Conservation (phyloP, 345 rosid species). For the Euphorbia lathyris region DNA sequence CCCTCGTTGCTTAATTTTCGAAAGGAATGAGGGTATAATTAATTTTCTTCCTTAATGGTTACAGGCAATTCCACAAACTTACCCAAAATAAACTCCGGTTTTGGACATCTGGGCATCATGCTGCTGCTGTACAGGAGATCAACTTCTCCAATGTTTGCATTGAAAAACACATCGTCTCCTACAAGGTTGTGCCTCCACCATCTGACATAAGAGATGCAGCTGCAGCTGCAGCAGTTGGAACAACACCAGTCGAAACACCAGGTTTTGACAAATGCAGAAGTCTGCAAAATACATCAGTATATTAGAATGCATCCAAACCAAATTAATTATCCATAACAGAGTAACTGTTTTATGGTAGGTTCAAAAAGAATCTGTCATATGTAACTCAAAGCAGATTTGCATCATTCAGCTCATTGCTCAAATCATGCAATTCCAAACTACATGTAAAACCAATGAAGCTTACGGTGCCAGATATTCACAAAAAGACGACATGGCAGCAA, state of each 20-base stretch:
- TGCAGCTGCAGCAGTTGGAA: conserved; percentile 94
- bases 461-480: conserved; percentile 98
- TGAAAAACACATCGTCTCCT: background rate
- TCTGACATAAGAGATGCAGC: conserved; percentile 96
- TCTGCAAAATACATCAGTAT: conserved; percentile 34
- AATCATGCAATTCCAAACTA: background rate
- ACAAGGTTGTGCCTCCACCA: conserved; percentile 73
- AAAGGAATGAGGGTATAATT: background rate
- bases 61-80: too few relatives aligned
- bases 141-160: background rate
- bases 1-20: background rate
- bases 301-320: background rate
- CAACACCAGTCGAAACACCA: conserved; percentile 75
- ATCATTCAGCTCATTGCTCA: background rate
- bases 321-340: background rate
- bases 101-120: background rate
- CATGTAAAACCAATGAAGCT: conserved; percentile 21
- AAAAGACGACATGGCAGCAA: conserved; percentile 69
- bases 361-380: background rate
- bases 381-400: background rate
- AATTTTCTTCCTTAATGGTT: background rate
- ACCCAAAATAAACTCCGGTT: background rate
- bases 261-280: conserved; percentile 93
- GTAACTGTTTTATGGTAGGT: background rate
- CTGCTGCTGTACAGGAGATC: background rate